Evolutionary conservation across 345 rosid genomes (phyloP), one percentile per base, ranked within the genome.

Genomic region (Populus euphratica): DNA sequence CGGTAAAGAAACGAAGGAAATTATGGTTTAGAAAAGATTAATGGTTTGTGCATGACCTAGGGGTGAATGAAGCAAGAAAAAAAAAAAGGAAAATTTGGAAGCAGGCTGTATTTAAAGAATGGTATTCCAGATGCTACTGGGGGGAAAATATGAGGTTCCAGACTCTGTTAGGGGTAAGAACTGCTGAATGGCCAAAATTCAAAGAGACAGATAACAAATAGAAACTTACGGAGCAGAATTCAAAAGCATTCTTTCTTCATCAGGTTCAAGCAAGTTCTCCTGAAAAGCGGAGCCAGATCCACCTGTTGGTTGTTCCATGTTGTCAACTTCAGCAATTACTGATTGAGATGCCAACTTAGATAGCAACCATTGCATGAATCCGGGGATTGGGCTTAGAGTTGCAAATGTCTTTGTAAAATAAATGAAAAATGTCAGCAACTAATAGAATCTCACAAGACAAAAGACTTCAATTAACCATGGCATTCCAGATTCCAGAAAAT

Each of bases 361-460:
- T 14, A 90, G 78, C 63, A 96, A 86, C 98, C 99, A 93, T 72
- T 85, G 92, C 91, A 92, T 90, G 81, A 80, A 96, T 65, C 97
- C 99, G 50, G 95, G 97, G 73, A 96, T 91, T 74, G 98, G 98
- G 80, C 98, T 96, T 68, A 93, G 89, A 10, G 99, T 96, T 64
- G 93, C 98, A 89, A 93, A 96, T 75, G 80, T 90, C 99, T 96
- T 47, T 39, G 54, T 18, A 79, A 47, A 63, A 70, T 17, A 81
- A 77, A 65, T 61, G 71, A 65, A 54, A 74, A 35, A 33, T 69
- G 76, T 69, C 66, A 77, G 69, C 21, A 50, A 75, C 69, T 44
- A 50, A 21, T 52, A 20, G 61, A 52, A 20, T 20, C 11, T 50
- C 17, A 29, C 38, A 29, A 75, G 71, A 73, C 65, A 39, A 23